phyloP scores from a whole-genome alignment of 1,284 basidiomycete genomes.

The Meripilus lineatus region DNA sequence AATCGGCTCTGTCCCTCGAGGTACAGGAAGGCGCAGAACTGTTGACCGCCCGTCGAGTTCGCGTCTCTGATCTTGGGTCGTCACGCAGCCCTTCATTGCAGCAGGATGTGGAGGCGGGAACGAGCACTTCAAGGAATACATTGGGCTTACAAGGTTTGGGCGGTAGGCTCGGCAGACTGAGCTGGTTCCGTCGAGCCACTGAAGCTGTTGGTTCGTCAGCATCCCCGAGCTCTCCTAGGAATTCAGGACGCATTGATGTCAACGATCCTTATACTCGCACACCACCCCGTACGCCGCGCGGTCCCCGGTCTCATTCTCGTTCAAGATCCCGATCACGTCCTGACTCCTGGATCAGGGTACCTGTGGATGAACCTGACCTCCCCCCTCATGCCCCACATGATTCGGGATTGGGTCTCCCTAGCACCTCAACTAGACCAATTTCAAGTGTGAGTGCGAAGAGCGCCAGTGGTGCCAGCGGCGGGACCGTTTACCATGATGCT shows the following conservation, averaged over 20 bases:
- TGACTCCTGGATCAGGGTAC: neutral
- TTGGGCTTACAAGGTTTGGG: slow-evolving; percentile 39
- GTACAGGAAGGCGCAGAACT: slow-evolving; percentile 41
- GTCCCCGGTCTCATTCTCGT: slow-evolving; percentile 29
- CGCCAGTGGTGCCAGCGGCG: slow-evolving; percentile 49
- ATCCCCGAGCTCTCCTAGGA: slow-evolving; percentile 9
- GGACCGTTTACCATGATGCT: slow-evolving; percentile 58
- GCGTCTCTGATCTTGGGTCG: slow-evolving; percentile 39
- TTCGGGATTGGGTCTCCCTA: slow-evolving; percentile 15
- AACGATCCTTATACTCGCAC: slow-evolving; percentile 26
- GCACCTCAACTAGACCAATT: slow-evolving; percentile 45
- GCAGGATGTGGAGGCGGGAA: slow-evolving; percentile 18
- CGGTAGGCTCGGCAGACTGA: slow-evolving; percentile 41
- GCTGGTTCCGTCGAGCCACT: slow-evolving; percentile 46
- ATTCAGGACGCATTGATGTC: slow-evolving; percentile 11
- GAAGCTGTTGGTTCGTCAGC: slow-evolving; percentile 11
- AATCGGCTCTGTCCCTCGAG: slow-evolving; percentile 16
- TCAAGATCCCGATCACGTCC: slow-evolving; percentile 24
- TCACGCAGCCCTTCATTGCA: slow-evolving; percentile 11
- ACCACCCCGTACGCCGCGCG: slow-evolving; percentile 23
- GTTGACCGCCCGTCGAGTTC: slow-evolving; percentile 56
- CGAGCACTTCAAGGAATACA: slow-evolving; percentile 20
- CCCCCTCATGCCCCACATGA: neutral
- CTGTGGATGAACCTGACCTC: neutral
- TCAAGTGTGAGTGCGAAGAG: slow-evolving; percentile 48